Base-by-base conservation (phyloP, 129 eudicot genomes). In the Centrapalus pauciflorus region DNA sequence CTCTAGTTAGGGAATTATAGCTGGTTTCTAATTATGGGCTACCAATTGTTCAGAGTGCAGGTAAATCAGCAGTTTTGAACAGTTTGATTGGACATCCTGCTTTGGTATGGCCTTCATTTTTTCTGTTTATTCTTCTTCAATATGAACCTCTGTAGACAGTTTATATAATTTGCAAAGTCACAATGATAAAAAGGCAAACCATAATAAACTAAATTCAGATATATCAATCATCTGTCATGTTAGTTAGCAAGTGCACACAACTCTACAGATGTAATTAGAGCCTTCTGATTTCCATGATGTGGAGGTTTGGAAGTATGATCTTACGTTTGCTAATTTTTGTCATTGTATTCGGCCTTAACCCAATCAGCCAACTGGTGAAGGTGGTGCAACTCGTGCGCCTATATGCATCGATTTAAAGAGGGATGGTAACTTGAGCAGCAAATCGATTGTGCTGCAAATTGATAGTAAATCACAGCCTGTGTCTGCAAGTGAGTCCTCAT, bases 51-150 rank as follows among this genome's bases (percentile, higher is more conserved):
- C 84, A 93, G 99, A 89, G 96, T 82, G 93, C 99, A 50, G 99
- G 99, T 52, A 93, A 93, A 78, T 93, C 99, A 56, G 99, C 99
- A 49, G 99, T 93, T 29, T 78, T 93, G 84, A 93, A 93, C 86
- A 93, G 99, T 77, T 77, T 93, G 72, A 93, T 93, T n/a, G 99
- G 99, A 21, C 99, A 93, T 82, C 96, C 99, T 62, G 95, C 90
- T 52, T 71, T 93, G 96, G 99, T 93, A 76, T 35, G 93, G 40
- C 21, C 28, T 55, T 43, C 23, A 34, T 29, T 59, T 65, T 63
- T 12, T 5, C n/a, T n/a, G 1, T 9, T 33, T 23, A 16, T 19
- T 19, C n/a, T 74, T 60, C 57, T 38, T 27, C 20, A 58, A n/a
- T 45, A 16, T 62, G 24, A 34, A 20, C 20, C 49, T 61, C 21